Conservation (phyloP, 176 grass and related monocot genomes). For the Saccharum officinarum region DNA sequence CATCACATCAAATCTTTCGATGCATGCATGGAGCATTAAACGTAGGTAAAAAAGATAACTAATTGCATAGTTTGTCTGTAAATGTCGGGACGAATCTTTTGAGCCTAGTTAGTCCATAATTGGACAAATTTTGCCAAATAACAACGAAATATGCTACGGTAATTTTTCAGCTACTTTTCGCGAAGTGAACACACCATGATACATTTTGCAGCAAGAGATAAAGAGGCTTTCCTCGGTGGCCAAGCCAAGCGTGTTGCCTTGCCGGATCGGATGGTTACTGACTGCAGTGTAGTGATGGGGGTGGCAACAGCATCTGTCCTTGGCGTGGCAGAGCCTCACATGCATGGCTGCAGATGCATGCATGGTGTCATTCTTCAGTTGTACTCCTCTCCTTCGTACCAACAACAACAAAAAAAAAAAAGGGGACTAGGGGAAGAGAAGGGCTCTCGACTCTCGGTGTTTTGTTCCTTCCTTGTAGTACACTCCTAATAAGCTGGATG, state of each 20-base stretch:
- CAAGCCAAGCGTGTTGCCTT: conserved; percentile 21
- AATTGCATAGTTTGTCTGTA: too few species aligned
- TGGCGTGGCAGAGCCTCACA: conserved; percentile 54
- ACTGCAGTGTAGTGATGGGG: not conserved
- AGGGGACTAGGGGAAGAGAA: too few species aligned
- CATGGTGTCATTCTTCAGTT: conserved; percentile 7
- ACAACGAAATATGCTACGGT: too few species aligned
- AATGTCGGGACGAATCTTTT: too few species aligned
- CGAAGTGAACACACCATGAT: too few species aligned
- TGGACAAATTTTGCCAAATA: too few species aligned
- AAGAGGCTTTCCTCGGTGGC: conserved; percentile 38
- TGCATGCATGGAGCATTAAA: too few species aligned
- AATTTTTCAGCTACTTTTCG: too few species aligned
- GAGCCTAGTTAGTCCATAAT: too few species aligned
- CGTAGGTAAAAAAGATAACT: too few species aligned
- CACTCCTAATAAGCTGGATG: conserved; percentile 9
- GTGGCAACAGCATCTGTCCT: conserved; percentile 50
- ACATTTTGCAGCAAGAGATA: conserved; percentile 40
- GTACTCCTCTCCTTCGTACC: not conserved
- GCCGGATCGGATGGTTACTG: not conserved
- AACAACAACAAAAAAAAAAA: not conserved
- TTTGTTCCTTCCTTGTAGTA: conserved; percentile 35
- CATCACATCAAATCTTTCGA: too few species aligned
- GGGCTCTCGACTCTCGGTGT: not conserved
- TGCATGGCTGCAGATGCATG: conserved; percentile 37